phyloP scores from a whole-genome alignment of 2,329 filamentous ascomycete genomes.

The Colletotrichum sp. region DNA sequence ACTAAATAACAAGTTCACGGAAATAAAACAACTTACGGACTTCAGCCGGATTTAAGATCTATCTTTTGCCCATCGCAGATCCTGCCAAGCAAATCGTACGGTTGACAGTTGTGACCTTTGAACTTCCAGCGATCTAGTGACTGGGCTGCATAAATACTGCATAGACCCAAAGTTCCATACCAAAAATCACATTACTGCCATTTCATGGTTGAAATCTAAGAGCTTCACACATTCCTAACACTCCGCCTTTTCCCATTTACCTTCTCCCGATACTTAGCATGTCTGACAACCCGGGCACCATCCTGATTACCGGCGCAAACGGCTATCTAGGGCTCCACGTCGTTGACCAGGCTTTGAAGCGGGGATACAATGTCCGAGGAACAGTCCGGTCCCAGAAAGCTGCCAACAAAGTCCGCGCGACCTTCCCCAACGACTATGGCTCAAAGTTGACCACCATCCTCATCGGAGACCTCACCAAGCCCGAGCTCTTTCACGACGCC shows the following conservation, averaged over 20 bases:
- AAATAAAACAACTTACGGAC: background rate
- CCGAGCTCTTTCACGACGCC: constrained; percentile 40
- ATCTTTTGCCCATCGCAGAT: background rate
- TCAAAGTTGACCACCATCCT: constrained; percentile 7
- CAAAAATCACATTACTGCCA: background rate
- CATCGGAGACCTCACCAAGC: constrained; percentile 27
- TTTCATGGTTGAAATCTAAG: background rate
- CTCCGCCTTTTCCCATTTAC: background rate
- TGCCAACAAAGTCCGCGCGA: background rate
- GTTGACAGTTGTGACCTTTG: background rate
- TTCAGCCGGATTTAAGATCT: background rate
- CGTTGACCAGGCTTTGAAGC: constrained; percentile 27
- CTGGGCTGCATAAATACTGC: background rate
- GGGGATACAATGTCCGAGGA: constrained; percentile 30
- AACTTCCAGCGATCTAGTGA: background rate
- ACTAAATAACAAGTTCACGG: background rate
- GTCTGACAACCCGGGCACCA: background rate
- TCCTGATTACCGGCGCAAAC: constrained; percentile 31
- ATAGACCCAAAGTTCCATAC: background rate
- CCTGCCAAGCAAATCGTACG: background rate
- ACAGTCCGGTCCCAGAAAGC: constrained; percentile 28
- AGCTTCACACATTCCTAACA: background rate
- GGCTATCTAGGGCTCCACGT: constrained; percentile 33
- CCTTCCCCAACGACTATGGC: background rate
- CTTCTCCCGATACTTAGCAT: background rate